phyloP scores from a whole-genome alignment of 2,329 filamentous ascomycete genomes.

The Apiospora pterosperma region DNA sequence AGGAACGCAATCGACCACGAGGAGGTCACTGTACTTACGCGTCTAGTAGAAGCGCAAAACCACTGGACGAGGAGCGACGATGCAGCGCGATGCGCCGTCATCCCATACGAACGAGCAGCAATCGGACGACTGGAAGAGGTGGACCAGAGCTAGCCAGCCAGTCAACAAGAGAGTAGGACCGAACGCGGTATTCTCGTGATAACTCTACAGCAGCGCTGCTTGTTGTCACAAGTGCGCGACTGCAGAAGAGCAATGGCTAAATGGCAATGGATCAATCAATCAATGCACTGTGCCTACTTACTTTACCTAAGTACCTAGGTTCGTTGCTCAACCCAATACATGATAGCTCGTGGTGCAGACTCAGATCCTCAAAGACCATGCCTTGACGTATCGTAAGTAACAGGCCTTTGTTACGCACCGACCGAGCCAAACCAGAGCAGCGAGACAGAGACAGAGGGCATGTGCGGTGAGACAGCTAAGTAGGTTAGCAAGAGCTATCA shows the following conservation, averaged over 20 bases:
- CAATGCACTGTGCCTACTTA: background rate
- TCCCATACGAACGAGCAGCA: background rate
- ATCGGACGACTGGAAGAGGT: background rate
- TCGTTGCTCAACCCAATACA: background rate
- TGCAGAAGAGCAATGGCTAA: background rate
- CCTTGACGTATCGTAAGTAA: background rate
- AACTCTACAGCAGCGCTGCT: background rate
- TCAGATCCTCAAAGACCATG: background rate
- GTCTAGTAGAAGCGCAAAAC: constrained; percentile 24
- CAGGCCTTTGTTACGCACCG: background rate
- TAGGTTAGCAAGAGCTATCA: background rate
- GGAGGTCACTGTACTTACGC: constrained; percentile 17
- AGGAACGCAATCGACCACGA: constrained; percentile 9
- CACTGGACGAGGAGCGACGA: constrained; percentile 20
- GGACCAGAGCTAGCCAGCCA: background rate
- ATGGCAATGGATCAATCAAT: background rate
- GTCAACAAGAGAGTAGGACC: background rate
- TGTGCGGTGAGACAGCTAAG: background rate
- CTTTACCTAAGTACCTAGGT: no score
- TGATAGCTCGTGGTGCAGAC: background rate
- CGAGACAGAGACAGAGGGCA: background rate
- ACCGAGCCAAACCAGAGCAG: background rate
- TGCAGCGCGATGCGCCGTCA: constrained; percentile 13
- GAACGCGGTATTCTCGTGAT: background rate
- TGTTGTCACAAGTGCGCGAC: background rate